phyloP scores from a whole-genome alignment of 306 rosid genomes.

The Astragalus membranaceus region DNA sequence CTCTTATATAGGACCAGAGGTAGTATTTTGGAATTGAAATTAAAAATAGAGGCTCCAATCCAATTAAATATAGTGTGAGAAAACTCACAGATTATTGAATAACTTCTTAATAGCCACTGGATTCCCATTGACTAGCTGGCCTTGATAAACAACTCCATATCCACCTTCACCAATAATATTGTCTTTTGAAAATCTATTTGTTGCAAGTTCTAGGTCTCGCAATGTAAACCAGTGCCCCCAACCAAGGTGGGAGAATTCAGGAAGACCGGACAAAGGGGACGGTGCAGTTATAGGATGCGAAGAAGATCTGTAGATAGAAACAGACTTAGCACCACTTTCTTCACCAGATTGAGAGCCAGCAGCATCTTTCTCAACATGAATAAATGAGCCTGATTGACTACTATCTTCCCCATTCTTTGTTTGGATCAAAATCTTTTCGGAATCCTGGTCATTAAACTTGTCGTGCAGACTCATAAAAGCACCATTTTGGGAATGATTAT shows the following conservation, averaged over 20 bases:
- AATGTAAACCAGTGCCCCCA: constrained; percentile 99
- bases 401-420: constrained; percentile 53
- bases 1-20: too few species aligned
- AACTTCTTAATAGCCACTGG: constrained; percentile 94
- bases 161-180: constrained; percentile 96
- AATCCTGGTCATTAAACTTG: constrained; percentile 55
- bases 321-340: constrained; percentile 37
- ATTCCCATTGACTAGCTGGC: constrained; percentile 67
- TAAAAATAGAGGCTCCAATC: neutral
- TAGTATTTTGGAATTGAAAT: neutral
- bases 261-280: constrained; percentile 78
- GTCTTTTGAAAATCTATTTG: constrained; percentile 69
- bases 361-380: constrained; percentile 50
- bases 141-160: constrained; percentile 83
- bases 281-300: constrained; percentile 44
- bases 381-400: constrained; percentile 71
- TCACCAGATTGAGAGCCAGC: constrained; percentile 65
- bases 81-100: constrained; percentile 78
- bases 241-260: constrained; percentile 90
- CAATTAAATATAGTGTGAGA: neutral
- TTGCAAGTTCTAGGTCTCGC: constrained; percentile 87
- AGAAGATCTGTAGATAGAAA: constrained; percentile 40
- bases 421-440: constrained; percentile 58
- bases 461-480: constrained; percentile 44
- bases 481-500: constrained; percentile 31